Base-by-base conservation (phyloP, 2,329 filamentous ascomycete genomes). In the Dactylonectria estremocensis region DNA sequence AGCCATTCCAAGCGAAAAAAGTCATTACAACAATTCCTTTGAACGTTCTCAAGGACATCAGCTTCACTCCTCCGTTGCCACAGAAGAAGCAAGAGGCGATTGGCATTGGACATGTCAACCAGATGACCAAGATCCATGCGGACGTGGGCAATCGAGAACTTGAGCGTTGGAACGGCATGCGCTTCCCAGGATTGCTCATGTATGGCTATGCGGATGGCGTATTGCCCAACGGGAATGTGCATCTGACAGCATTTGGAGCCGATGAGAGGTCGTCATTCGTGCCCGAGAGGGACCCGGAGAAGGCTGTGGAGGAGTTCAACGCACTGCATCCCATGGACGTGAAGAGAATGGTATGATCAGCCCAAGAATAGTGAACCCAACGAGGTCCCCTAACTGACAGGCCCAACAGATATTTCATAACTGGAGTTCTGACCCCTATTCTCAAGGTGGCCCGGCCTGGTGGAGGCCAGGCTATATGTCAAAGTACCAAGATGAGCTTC, bases 371-470 rank as follows among this genome's bases (percentile, higher is more conserved):
- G 79, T 37, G 74, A 58, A 46, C 66, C 66, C 74, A 78, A 62
- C 71, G 66, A 48, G 71, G 53, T 0, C 37, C 28, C 18, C 18
- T 70, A 1, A 68, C 66, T 57, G 66, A 62, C 9, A 62, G 55
- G 8, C n/a, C n/a, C n/a, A 61, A 53, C 37, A 62, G 40, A 49
- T 69, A 6, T 14, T 64, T 3, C 76, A 77, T 49, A 70, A 78
- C 63, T 78, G 75, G 76, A 59, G 57, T 31, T 67, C 69, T 10
- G 76, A 78, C 55, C 72, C 74, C 2, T 76, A 67, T 20, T 64
- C 77, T 5, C 52, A 70, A 16, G 74, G 70, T 6, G 69, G 66
- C 3, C 63, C 66, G 13, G 66, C 70, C 1, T 76, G 68, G 68
- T 77, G 67, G 58, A 53, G 35, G 1, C 66, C 74, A 3, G 69